Conservation (phyloP, 2,329 filamentous ascomycete genomes). For the Orbilia ellipsospora region DNA sequence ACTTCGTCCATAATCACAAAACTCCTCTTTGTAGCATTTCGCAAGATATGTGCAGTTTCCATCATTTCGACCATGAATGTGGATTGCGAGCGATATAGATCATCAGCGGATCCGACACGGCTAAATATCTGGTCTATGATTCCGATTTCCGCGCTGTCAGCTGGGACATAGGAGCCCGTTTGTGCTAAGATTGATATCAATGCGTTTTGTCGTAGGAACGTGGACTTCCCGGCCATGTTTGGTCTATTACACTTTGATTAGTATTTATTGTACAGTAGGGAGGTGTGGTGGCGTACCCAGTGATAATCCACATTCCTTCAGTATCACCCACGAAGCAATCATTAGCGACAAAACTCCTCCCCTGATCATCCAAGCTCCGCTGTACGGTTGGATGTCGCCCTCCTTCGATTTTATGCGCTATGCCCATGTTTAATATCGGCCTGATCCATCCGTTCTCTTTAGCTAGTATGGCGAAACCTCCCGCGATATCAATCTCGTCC, state of each 20-base stretch:
- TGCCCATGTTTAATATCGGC: conserved; percentile 74
- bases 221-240: conserved; percentile 99
- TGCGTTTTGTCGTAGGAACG: conserved; percentile 94
- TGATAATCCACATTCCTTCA: conserved; percentile 67
- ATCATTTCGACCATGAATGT: conserved; percentile 99
- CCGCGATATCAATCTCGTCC: conserved; percentile 90
- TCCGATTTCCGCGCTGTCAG: conserved; percentile 83
- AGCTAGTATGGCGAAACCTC: conserved; percentile 84
- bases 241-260: conserved; percentile 67
- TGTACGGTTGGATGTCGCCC: conserved; percentile 95
- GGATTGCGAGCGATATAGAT: conserved; percentile 91
- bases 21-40: conserved; percentile 81
- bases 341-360: conserved; percentile 83
- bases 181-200: conserved; percentile 94
- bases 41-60: conserved; percentile 90
- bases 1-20: conserved; percentile 99
- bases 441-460: conserved; percentile 77
- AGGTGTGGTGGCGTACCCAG: conserved; percentile 55
- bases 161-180: conserved; percentile 90
- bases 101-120: conserved; percentile 91
- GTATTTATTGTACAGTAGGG: background rate
- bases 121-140: conserved; percentile 97
- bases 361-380: conserved; percentile 79
- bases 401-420: conserved; percentile 79
- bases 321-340: conserved; percentile 83